These are phyloP conservation scores for Aciculoconidium aculeatum DNA, from an alignment of 805 yeast genomes.

Conservation along the genomic window DNA sequence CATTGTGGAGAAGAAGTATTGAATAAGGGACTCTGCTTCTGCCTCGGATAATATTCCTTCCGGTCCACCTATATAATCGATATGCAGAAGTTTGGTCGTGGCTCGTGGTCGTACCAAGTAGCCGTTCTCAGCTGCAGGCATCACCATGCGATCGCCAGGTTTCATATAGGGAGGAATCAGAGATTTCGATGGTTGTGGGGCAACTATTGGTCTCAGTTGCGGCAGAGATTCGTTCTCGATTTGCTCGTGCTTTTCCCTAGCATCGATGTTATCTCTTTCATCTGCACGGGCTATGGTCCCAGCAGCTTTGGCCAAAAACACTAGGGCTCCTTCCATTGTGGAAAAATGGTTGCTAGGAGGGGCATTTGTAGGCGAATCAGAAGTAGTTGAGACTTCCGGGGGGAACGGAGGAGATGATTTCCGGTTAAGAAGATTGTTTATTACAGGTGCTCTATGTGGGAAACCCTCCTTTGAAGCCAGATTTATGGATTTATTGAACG, in stretches of 20 bases:
- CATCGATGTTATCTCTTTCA: constrained; percentile 56
- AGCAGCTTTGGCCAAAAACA: constrained; percentile 72
- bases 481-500: no score
- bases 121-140: constrained; percentile 41
- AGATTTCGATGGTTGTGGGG: no score
- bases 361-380: constrained; percentile 1
- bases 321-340: constrained; percentile 56
- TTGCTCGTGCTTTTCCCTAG: constrained; percentile 41
- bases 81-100: constrained; percentile 44
- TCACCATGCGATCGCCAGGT: constrained; percentile 23
- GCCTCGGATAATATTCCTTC: constrained; percentile 52
- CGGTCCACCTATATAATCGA: constrained; percentile 59
- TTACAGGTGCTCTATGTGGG: neutral
- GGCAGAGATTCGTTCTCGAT: constrained; percentile 27
- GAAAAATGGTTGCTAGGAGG: constrained; percentile 25
- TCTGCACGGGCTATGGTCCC: constrained; percentile 70
- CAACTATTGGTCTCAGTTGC: neutral
- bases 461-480: no score
- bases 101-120: constrained; percentile 42
- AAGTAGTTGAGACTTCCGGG: constrained; percentile 2
- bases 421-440: no score
- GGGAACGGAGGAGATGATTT: no score
- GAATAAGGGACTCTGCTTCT: constrained; percentile 54
- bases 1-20: constrained; percentile 65
- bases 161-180: constrained; percentile 18